Evolutionary conservation across 768 basidiomycete species (phyloP), one percentile per base, ranked within the genome.

Genomic region (Lactarius akahatsu): DNA sequence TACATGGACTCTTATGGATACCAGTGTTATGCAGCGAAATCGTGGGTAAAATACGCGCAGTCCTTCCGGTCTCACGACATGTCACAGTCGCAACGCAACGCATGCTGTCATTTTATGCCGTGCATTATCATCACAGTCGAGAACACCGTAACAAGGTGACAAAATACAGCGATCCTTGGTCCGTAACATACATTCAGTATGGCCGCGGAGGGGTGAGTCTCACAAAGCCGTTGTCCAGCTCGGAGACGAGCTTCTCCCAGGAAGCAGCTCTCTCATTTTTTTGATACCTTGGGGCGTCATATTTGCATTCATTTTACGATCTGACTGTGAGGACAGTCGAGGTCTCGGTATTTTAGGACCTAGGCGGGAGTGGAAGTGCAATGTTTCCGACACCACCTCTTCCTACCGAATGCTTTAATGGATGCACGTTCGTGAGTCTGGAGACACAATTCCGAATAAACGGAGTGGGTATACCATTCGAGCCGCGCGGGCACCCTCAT

Each of bases 361-460:
- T 23, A 57, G 57, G 20, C 30, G 11, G 57, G 28, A n/a, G 28
- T 26, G 59, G 28, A 23, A 4, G 56, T 3, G 6, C n/a, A 10
- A 67, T 45, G 7, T 69, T 66, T 28, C 65, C 61, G 4, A 18
- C 26, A 13, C 68, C 61, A 16, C 68, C 64, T 34, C 59, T 61
- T 13, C 64, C 67, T 13, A 50, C 32, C 6, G 60, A 47, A 9
- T 28, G 50, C 68, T 69, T 34, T 41, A n/a, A 58, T n/a, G 45
- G 23, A 32, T 16, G 43, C 20, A 57, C 10, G 23, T 65, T 55
- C 34, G n/a, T 50, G 36, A 18, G 30, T 18, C 55, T 15, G 13
- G 43, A 2, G 41, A 32, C 32, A 60, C 36, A 41, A 1, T 52
- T 50, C 6, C 15, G 11, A 38, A 16, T 20, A 10, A 16, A 54